A percentile compares a stretch with the other conserved stretches of the same genome.
Evolutionary conservation across 768 basidiomycete genomes (phyloP).

Genomic region (Rhizopogon rudus): DNA sequence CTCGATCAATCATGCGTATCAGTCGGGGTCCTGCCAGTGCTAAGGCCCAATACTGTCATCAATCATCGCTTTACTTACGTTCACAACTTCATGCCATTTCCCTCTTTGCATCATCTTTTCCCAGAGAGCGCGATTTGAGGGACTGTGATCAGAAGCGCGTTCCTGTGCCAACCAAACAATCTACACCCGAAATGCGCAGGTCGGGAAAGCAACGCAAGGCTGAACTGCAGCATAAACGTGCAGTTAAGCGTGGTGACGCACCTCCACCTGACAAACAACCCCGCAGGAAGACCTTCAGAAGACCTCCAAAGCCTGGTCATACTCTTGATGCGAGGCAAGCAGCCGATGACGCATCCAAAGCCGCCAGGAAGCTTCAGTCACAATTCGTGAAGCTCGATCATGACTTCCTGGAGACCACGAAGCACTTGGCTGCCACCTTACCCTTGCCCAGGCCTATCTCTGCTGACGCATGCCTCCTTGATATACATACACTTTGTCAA

Average conservation of each 20-base stretch:
- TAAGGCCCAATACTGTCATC: too few species aligned
- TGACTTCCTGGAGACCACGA: constrained; percentile 57
- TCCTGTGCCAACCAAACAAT: neutral
- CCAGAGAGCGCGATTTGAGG: neutral
- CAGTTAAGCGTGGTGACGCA: constrained; percentile 76
- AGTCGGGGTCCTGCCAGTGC: too few species aligned
- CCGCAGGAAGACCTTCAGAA: constrained; percentile 6
- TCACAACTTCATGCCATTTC: constrained; percentile 10
- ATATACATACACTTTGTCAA: constrained; percentile 12
- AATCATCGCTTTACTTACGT: neutral
- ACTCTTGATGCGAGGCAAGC: constrained; percentile 4
- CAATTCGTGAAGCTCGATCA: constrained; percentile 60
- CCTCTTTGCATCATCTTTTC: neutral
- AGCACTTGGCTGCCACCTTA: constrained; percentile 46
- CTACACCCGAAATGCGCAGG: constrained; percentile 18
- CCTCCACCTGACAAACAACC: constrained; percentile 32
- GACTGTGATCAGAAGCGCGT: too few species aligned
- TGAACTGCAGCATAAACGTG: constrained; percentile 73
- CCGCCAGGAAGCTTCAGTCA: constrained; percentile 57
- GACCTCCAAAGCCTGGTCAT: constrained; percentile 4
- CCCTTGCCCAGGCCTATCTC: constrained; percentile 55
- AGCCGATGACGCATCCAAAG: constrained; percentile 31
- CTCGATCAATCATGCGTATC: too few species aligned
- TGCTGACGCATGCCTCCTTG: constrained; percentile 31
- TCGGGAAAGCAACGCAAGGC: constrained; percentile 69